A percentile compares a stretch with the other conserved stretches of the same genome.
Conservation (phyloP, 2,329 filamentous ascomycete species). For the Sarocladiaceae sp. region DNA sequence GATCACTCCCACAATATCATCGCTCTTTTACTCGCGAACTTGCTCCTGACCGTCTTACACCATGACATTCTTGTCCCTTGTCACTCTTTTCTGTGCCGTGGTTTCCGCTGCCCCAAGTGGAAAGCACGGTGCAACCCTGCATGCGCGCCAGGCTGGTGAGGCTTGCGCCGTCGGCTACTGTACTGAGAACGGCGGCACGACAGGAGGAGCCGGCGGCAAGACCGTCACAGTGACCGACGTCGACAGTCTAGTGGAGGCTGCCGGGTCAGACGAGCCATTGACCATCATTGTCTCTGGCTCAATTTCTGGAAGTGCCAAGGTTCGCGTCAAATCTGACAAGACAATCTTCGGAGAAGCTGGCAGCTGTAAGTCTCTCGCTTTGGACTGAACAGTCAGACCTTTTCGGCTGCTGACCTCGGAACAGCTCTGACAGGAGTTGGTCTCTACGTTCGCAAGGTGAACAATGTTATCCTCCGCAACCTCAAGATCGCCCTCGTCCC, state of each 20-base stretch:
- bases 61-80: neutral
- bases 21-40: neutral
- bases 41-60: neutral
- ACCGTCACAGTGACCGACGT: constrained; percentile 23
- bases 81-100: neutral
- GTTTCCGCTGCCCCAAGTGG: neutral
- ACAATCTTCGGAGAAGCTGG: constrained; percentile 32
- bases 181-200: constrained; percentile 29
- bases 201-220: constrained; percentile 20
- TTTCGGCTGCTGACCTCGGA: neutral
- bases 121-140: neutral
- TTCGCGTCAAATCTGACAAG: constrained; percentile 34
- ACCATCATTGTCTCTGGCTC: constrained; percentile 23
- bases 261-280: constrained; percentile 18
- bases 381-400: neutral
- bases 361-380: constrained; percentile 15
- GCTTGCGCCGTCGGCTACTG: constrained; percentile 29
- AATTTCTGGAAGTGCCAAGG: constrained; percentile 18
- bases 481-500: constrained; percentile 43
- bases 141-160: constrained; percentile 40
- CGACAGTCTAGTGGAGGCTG: constrained; percentile 20
- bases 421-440: constrained; percentile 33
- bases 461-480: constrained; percentile 52
- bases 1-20: neutral
- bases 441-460: constrained; percentile 39